Percentiles rank a stretch among this genome's conserved stretches.
Evolutionary conservation across 352 stramenopile genomes (phyloP).

Genomic region (Globisporangium nodosum): DNA sequence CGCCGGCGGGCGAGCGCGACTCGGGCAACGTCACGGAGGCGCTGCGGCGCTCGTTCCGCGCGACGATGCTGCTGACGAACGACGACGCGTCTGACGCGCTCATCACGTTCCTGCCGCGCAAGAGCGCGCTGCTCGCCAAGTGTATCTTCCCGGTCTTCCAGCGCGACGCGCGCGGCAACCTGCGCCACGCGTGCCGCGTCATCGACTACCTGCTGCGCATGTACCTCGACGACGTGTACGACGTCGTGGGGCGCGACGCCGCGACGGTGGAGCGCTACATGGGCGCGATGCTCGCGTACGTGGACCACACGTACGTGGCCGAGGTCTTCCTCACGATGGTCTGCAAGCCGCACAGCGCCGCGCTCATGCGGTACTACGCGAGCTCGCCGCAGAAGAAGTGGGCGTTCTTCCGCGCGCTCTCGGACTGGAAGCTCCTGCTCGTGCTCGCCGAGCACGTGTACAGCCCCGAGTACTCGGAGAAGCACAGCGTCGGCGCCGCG

Average conservation of each 20-base stretch:
- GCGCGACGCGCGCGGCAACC: slow-evolving; percentile 54
- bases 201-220: slow-evolving; percentile 84
- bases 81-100: slow-evolving; percentile 77
- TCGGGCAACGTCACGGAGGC: slow-evolving; percentile 45
- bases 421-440: slow-evolving; percentile 87
- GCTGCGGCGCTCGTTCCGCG: slow-evolving; percentile 72
- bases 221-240: slow-evolving; percentile 86
- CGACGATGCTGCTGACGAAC: slow-evolving; percentile 88
- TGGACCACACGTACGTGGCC: slow-evolving; percentile 77
- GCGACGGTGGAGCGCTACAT: slow-evolving; percentile 74
- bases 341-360: slow-evolving; percentile 77
- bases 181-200: slow-evolving; percentile 85
- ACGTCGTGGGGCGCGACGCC: slow-evolving; percentile 61
- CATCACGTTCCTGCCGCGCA: slow-evolving; percentile 76
- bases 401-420: slow-evolving; percentile 79
- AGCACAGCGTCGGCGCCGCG: slow-evolving; percentile 71
- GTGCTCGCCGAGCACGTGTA: slow-evolving; percentile 80
- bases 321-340: slow-evolving; percentile 86
- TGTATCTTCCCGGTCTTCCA: slow-evolving; percentile 83
- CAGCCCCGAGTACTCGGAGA: slow-evolving; percentile 49
- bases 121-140: slow-evolving; percentile 69
- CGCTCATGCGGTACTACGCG: slow-evolving; percentile 61
- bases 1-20: slow-evolving; percentile 14
- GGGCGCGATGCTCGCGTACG: slow-evolving; percentile 74
- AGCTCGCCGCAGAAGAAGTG: slow-evolving; percentile 78